A percentile compares a stretch with the other conserved stretches of the same genome.
phyloP scores from a whole-genome alignment of 2,329 filamentous ascomycete genomes.

The Ophiocordyceps robertsii region DNA sequence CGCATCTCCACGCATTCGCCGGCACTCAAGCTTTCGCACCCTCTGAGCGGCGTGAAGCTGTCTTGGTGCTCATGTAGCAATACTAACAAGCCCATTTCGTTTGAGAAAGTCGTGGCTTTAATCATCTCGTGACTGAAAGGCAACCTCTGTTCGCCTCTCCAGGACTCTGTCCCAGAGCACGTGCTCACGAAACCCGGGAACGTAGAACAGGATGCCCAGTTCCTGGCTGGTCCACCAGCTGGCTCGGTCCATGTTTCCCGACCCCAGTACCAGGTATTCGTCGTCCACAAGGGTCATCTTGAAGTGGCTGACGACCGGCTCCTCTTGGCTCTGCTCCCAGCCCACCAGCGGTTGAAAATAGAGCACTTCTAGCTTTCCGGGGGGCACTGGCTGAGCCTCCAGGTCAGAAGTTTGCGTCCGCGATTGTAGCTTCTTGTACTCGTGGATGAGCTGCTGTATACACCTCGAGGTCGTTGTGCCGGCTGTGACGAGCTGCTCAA shows the following conservation, averaged over 20 bases:
- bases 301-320: conserved; percentile 62
- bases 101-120: not conserved
- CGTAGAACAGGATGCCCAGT: conserved; percentile 50
- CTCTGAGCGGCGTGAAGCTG: no score
- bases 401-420: conserved; percentile 11
- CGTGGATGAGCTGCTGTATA: conserved; percentile 42
- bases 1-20: no score
- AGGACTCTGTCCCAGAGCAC: conserved; percentile 25
- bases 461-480: conserved; percentile 60
- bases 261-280: conserved; percentile 56
- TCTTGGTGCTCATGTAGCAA: no score
- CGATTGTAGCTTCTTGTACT: conserved; percentile 27
- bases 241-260: conserved; percentile 73
- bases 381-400: conserved; percentile 26
- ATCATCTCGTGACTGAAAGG: conserved; percentile 13
- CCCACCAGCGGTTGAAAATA: conserved; percentile 37
- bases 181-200: conserved; percentile 21
- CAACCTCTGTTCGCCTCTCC: conserved; percentile 19
- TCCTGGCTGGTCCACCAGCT: conserved; percentile 85
- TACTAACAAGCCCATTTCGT: no score
- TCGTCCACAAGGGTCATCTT: conserved; percentile 66
- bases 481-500: conserved; percentile 71
- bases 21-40: no score
- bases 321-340: conserved; percentile 21
- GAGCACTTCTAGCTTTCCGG: conserved; percentile 41